Evolutionary conservation across 371 early-diverging fungal species (phyloP).

Genomic region (Apophysomyces elegans): DNA sequence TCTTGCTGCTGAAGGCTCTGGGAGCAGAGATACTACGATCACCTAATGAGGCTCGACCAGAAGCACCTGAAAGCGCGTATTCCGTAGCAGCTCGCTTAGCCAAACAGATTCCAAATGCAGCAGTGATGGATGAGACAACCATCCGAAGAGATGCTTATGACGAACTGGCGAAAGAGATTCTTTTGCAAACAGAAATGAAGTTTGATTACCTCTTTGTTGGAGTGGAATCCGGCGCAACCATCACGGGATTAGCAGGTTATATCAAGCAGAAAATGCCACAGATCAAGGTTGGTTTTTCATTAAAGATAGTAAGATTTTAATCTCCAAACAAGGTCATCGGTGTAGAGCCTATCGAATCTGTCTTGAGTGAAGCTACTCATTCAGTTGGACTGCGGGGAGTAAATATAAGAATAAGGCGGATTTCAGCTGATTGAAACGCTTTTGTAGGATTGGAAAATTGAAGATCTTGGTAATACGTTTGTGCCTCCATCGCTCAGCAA

Average conservation of each 20-base stretch:
- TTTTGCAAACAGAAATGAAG: constrained; percentile 60
- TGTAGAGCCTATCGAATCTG: constrained; percentile 74
- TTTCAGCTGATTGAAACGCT: neutral
- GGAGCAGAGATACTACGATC: constrained; percentile 82
- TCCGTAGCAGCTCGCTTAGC: constrained; percentile 70
- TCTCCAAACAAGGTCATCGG: constrained; percentile 52
- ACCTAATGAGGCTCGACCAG: constrained; percentile 72
- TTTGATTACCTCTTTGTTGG: constrained; percentile 74
- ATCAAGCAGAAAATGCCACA: constrained; percentile 60
- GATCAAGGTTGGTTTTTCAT: constrained; percentile 43
- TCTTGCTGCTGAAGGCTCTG: constrained; percentile 71
- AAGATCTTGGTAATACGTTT: constrained; percentile 77
- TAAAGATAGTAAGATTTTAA: neutral
- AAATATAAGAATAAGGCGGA: neutral
- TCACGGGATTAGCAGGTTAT: constrained; percentile 64
- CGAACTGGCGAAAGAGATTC: constrained; percentile 67
- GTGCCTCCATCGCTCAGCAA: constrained; percentile 63
- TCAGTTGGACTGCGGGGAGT: constrained; percentile 13
- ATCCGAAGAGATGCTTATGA: constrained; percentile 26
- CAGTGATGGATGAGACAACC: constrained; percentile 73
- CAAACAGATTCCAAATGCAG: constrained; percentile 54
- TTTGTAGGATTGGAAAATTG: constrained; percentile 70
- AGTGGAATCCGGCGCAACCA: constrained; percentile 73
- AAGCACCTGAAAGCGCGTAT: constrained; percentile 73
- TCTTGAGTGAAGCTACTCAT: constrained; percentile 32